These are phyloP conservation scores for Podila horticola DNA, from an alignment of 192 early-diverging fungal species.

Conservation along the genomic window DNA sequence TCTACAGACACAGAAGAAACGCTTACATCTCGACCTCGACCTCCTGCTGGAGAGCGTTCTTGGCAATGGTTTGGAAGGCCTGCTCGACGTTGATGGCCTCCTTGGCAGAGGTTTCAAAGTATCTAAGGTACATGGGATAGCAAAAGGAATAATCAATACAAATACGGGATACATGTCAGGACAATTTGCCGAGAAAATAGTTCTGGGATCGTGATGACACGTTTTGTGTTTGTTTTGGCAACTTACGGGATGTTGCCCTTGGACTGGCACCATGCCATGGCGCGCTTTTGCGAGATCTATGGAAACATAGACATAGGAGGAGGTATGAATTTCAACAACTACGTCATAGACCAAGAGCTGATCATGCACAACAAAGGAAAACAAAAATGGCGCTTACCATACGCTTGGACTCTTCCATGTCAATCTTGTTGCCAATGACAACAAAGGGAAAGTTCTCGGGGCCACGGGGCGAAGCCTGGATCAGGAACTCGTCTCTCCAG, in stretches of 20 bases:
- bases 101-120: constrained; percentile 99
- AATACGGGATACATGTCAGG: not conserved
- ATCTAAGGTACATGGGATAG: constrained; percentile 51
- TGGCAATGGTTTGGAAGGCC: constrained; percentile 97
- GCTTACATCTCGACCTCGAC: constrained; percentile 85
- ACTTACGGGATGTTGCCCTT: constrained; percentile 90
- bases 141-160: not conserved
- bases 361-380: not conserved
- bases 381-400: constrained; percentile 64
- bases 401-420: constrained; percentile 93
- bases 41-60: constrained; percentile 95
- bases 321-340: not conserved
- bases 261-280: constrained; percentile 94
- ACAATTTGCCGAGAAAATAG: not conserved
- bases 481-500: constrained; percentile 99
- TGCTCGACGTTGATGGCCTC: constrained; percentile 98
- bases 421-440: constrained; percentile 99
- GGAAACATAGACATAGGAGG: not conserved
- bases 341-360: too few relatives aligned
- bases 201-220: not conserved
- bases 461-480: constrained; percentile 95
- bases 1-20: not conserved
- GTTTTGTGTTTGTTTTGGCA: not conserved
- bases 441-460: constrained; percentile 99
- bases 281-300: constrained; percentile 93